Base-by-base conservation (phyloP, 2,329 filamentous ascomycete species). In the Ceratocystis papillata region DNA sequence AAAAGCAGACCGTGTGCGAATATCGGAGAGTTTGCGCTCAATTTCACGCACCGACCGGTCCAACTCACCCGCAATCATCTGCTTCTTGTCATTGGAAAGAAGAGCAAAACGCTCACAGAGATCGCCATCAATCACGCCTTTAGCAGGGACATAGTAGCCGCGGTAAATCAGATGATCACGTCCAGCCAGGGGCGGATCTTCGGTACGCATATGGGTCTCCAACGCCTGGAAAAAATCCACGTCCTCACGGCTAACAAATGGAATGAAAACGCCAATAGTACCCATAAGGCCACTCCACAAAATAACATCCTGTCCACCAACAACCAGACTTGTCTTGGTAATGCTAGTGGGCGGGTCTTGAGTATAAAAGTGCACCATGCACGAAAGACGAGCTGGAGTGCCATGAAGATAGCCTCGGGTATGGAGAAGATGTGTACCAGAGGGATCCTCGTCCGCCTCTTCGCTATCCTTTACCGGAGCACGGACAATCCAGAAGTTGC, bases 181-280 rank as follows among this genome's bases (percentile, higher is more conserved):
- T 53, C 94, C 95, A 22, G 90, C 89, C 60, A 99, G 78, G 6
- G 93, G 93, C 45, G 92, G 83, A 72, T 96, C 92, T 73, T 96
- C 90, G 12, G 83, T 85, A 61, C 93, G 84, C 74, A 99, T 81
- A 73, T 96, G 89, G 73, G 88, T 86, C 77, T 99, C 94, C 28
- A 99, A 81, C 68, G 85, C 90, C 75, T 96, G 92, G 83, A 99
- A 99, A 77, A 99, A 97, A 75, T 97, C 94, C 62, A 95, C 89
- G 72, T 97, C 93, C 73, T 97, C 92, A 46, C 95, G 88, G 69
- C 87, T 88, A 60, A 91, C 80, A 73, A 99, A 97, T 0, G 95
- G 94, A 60, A 99, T 88, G 61, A 99, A 81, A 64, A 96, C 90
- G 62, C 93, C 94, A 48, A 99, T 84, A 0, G 94, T 97, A 62